Evolutionary conservation across 2,329 filamentous ascomycete species (phyloP), one percentile per base, ranked within the genome.

Genomic region (Aureobasidium melanogenum): DNA sequence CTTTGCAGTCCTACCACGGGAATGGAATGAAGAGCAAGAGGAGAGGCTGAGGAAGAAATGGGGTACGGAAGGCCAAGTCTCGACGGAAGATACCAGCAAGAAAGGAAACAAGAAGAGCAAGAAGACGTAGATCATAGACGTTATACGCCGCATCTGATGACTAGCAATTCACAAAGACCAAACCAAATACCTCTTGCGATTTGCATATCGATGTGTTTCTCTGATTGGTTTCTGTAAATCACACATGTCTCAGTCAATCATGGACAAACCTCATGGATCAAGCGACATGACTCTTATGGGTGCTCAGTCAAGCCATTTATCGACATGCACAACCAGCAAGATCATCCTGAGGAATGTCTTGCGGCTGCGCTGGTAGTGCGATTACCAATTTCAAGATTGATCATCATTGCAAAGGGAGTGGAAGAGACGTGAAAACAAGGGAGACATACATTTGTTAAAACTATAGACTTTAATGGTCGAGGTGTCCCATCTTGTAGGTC

Each of bases 11-110:
- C 75, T 99, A 63, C 93, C 94, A n/a, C 81, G 85, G 46, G 86
- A 89, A 64, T 99, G 94, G 94, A 86, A 80, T 0, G 87, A 84
- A 38, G 88, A 88, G 63, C 90, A 96, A 66, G 94, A 99, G 75
- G 82, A 81, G 34, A 81, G 32, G 85, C 86, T 55, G 76, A 82
- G 65, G 78, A 81, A 57, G 67, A 71, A 67, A 61, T 75, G 74
- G 73, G 57, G 32, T 17, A 58, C 44, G n/a, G 59, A 57, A 14
- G 91, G 86, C 83, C 80, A 79, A 28, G 63, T 63, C 39, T 75
- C 78, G 9, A 56, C 54, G 19, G 62, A 82, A 80, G 34, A 80
- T 75, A 57, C 65, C 17, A 41, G 17, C 12, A 59, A 59, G n/a
- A 50, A 59, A 24, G 54, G 41, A 8, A 58, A 58, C 24, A 59